Evolutionary conservation across 2,329 filamentous ascomycete genomes (phyloP), one percentile per base, ranked within the genome.

Genomic region (Dendrostoma leiphaemia): DNA sequence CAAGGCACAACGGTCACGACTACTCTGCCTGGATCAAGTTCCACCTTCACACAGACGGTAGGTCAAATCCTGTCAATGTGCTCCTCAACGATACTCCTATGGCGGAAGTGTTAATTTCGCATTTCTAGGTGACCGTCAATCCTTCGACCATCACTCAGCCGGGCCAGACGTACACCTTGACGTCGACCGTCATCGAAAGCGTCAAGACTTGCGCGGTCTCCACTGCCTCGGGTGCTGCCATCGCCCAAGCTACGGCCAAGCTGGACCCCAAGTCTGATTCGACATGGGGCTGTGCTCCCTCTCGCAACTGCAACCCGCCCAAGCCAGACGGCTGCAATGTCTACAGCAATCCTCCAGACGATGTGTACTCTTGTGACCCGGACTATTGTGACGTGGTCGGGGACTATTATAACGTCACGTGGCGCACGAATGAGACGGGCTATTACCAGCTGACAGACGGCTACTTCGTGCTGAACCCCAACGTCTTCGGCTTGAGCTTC

Each of bases 381-480:
- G 51, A 65, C 10, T 66, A 74, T 59, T 84, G 81, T 60, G 65
- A 77, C 1, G 60, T 61, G 3, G 64, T 80, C 9, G 79, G 76
- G 0, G 54, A 63, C 0, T 65, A 70, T 57, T 61, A 62, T 1
- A 60, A 60, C 1, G 65, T 74, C 0, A 62, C 62, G 0, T 85
- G 81, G 82, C 61, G 66, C 0, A 60, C 65, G 1, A 73, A 75
- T 52, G 53, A 71, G 40, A 82, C 78, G 0, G 59, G 69, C 15
- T 83, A 80, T 62, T 85, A 78, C 58, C 78, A 78, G 2, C 74
- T 78, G 1, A 74, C 72, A 0, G 64, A 74, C 0, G 81, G 78
- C 3, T 89, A 88, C 64, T 89, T 84, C 69, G 79, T 88, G 55
- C 74, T 89, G n/a, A 74, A 84, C 52, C 82, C 86, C 0, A 66